Base-by-base conservation (phyloP, 305 asterid genomes). In the Andrographis paniculata region DNA sequence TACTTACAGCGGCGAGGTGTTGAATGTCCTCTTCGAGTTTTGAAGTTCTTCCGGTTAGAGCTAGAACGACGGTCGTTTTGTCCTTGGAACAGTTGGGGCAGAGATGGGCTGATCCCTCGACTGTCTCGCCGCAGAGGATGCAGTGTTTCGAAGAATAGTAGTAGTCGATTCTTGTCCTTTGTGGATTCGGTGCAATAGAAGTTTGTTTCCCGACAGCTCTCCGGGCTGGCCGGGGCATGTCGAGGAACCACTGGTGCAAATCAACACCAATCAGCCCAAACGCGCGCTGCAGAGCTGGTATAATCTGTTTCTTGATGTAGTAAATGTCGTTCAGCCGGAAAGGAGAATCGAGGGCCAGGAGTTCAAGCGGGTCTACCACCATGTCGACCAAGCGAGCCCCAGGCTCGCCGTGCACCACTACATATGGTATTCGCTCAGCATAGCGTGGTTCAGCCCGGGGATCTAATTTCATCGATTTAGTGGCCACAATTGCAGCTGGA, bases 401-500 rank as follows among this genome's bases (percentile, higher is more conserved):
- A 2, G 99, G 96, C 56, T 91, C 95, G 52, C 96, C 96, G 37
- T 91, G 96, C 48, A 91, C 83, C 40, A 86, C 96, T 17, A 83
- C 85, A 50, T 91, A 91, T 52, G 96, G 96, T 55, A 91, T 70
- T 61, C 99, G 74, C 72, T 86, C 96, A 43, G 89, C 99, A 67
- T 91, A 91, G 48, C 95, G 82, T 55, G 96, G 96, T 59, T 86
- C 99, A 37, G 96, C 94, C 58, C 96, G 75, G 20, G 96, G 89
- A 70, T 91, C 99, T 5, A 60, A 69, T 55, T 75, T 72, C 85
- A 91, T 79, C 50, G 89, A 70, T 64, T 91, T 91, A 24, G 91
- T 71, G 66, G 96, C 99, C 17, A 91, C 94, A 61, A 91, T 83
- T 55, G 99, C 99, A 42, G 96, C 94, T 12, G 99, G 96, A 56